Evolutionary conservation across 2,329 filamentous ascomycete species (phyloP), one percentile per base, ranked within the genome.

Genomic region (Diaporthe destruens): DNA sequence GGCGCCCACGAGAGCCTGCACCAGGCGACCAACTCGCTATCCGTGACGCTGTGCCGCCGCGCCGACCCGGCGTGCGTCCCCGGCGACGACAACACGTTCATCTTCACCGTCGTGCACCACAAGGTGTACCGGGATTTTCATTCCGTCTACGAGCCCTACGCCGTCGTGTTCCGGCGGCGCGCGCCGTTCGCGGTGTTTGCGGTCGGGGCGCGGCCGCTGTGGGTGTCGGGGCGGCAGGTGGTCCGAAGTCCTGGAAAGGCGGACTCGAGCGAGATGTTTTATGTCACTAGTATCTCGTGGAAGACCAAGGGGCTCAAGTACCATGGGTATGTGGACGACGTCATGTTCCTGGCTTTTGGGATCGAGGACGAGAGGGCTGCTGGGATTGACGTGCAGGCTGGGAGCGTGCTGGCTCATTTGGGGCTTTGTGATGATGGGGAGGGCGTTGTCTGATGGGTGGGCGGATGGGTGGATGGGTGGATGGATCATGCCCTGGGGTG

Each of bases 21-120:
- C 76, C 89, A 91, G 77, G 86, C 89, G 7, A 90, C 88, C 25
- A 91, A 91, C 77, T 88, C 87, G 2, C 81, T 91, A 0, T 79
- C 84, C 1, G 79, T 91, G 49, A 90, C 88, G 2, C 80, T 90
- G 68, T 91, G 89, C 80, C 79, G 80, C 11, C 83, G 86, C 2
- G 75, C 80, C 2, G 87, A 90, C 55, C 75, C 80, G 0, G 69
- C 23, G 0, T 91, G 89, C 77, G 63, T 77, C 0, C 78, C 82
- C 0, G 80, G 80, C 55, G 81, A 83, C 7, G 74, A 74, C 25
- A 90, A 90, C 76, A 90, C 89, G 0, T 89, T 88, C 77, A 80
- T 90, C 72, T 79, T 91, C 61, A 82, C 82, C 6, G 83, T 91
- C 51, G 85, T 88, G 76, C 89, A 91, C 47, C 84, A 87, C 78